Base-by-base conservation (phyloP, 1,284 basidiomycete genomes). In the Chondrostereum purpureum region DNA sequence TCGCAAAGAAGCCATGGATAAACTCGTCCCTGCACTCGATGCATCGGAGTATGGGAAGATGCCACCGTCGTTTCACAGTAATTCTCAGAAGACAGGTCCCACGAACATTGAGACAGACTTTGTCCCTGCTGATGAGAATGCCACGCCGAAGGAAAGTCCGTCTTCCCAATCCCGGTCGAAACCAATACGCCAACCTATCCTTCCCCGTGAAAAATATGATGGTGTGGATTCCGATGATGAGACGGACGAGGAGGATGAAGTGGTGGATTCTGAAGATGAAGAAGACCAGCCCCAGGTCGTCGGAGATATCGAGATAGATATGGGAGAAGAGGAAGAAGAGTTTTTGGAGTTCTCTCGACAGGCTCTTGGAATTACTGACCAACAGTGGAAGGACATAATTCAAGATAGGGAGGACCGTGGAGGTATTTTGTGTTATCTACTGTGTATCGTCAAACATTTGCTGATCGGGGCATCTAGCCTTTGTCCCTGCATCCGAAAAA, bases 291-390 rank as follows among this genome's bases (percentile, higher is more conserved):
- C 88, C 1, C 82, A 87, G 55, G 71, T 91, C 1, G 80, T 88
- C 1, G 89, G 87, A 16, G 88, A 90, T 20, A 65, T 89, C 13
- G 88, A 92, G 55, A 76, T 92, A 36, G 85, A 93, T 52, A 93
- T 96, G 83, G 78, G 75, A 14, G 82, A 88, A 54, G 93, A 97
- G 64, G 77, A 90, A 62, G 89, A 88, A 50, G 93, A 95, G 53
- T 97, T 96, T 54, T 67, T 97, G 37, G 86, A 90, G 62, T 97
- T 97, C 63, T 88, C 93, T 10, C 78, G 90, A 39, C 87, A 95
- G 56, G 81, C 88, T 5, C 68, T 97, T 34, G 93, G 93, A 0
- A 86, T 97, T 53, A 78, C 75, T 39, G 83, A 92, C 51, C 78
- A 80, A 13, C 83, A 91, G 62, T 97, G 92, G 88, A 67, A 73